Conservation (phyloP, 2,329 filamentous ascomycete species). For the Botryotinia globosa region DNA sequence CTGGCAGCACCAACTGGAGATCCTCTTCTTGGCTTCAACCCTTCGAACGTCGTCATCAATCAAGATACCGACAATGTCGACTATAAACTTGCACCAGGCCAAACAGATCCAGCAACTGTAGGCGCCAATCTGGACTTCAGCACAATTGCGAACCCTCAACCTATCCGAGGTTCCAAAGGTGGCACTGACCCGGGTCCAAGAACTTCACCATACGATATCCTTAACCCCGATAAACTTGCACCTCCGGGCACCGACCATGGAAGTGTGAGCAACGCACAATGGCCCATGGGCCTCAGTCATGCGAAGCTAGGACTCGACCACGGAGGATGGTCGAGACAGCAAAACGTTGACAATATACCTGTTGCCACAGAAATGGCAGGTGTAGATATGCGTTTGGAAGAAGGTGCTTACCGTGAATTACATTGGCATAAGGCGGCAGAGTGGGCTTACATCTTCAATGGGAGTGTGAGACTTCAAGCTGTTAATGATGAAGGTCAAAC, state of each 20-base stretch:
- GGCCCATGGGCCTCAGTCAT: conserved; percentile 48
- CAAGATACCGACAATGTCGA: conserved; percentile 39
- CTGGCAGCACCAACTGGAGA: conserved; percentile 32
- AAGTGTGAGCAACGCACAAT: conserved; percentile 67
- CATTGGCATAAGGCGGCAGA: conserved; percentile 82
- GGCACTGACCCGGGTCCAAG: conserved; percentile 58
- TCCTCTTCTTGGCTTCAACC: conserved; percentile 42
- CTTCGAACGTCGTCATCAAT: conserved; percentile 39
- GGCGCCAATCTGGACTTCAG: conserved; percentile 55
- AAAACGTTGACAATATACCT: conserved; percentile 62
- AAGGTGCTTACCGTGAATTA: conserved; percentile 71
- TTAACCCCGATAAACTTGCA: conserved; percentile 69
- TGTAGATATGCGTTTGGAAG: conserved; percentile 74
- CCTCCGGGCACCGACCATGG: conserved; percentile 73
- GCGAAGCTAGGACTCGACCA: conserved; percentile 55
- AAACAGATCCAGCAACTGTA: conserved; percentile 49
- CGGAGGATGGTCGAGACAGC: conserved; percentile 74
- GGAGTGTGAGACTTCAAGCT: conserved; percentile 67
- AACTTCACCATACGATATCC: conserved; percentile 63
- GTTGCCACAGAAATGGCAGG: conserved; percentile 68
- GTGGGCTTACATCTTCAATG: conserved; percentile 73
- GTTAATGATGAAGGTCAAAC: conserved; percentile 73
- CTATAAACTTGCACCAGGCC: conserved; percentile 48
- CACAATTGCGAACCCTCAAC: conserved; percentile 51
- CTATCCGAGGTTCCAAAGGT: conserved; percentile 51